Conservation (phyloP, 352 stramenopile species). For the Phytophthora palmivora region DNA sequence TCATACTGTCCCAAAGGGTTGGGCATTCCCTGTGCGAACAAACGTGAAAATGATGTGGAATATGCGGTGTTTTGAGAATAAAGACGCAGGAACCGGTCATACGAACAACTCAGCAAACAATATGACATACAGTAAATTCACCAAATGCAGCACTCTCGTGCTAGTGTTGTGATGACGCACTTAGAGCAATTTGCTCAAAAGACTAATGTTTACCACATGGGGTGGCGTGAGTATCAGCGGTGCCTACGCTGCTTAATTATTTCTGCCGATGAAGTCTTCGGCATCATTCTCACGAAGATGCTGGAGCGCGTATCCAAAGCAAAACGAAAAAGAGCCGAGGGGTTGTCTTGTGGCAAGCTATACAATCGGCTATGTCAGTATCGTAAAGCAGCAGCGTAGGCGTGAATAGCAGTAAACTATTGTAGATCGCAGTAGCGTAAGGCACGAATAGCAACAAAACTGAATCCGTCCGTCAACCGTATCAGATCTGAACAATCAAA, state of each 20-base stretch:
- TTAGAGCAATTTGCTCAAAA: neutral
- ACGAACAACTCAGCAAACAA: no score
- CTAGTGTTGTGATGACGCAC: neutral
- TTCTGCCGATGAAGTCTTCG: no score
- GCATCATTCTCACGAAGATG: neutral
- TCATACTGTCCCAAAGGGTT: no score
- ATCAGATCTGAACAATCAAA: no score
- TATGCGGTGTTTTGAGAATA: no score
- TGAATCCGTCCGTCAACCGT: neutral
- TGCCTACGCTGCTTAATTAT: neutral
- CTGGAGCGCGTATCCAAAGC: neutral
- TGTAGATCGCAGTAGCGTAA: neutral
- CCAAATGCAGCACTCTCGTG: no score
- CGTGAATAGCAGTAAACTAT: neutral
- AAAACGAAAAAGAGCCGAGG: neutral
- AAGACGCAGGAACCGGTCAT: no score
- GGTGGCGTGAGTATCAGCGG: neutral
- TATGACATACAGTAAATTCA: no score
- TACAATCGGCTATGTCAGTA: slow-evolving; percentile 5
- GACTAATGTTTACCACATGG: neutral
- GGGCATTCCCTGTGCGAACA: no score
- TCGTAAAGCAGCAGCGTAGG: neutral
- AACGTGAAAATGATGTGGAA: no score
- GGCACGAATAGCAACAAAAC: neutral
- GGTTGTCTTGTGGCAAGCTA: neutral